phyloP scores from a whole-genome alignment of 805 yeast genomes.

The Millerago galiae region DNA sequence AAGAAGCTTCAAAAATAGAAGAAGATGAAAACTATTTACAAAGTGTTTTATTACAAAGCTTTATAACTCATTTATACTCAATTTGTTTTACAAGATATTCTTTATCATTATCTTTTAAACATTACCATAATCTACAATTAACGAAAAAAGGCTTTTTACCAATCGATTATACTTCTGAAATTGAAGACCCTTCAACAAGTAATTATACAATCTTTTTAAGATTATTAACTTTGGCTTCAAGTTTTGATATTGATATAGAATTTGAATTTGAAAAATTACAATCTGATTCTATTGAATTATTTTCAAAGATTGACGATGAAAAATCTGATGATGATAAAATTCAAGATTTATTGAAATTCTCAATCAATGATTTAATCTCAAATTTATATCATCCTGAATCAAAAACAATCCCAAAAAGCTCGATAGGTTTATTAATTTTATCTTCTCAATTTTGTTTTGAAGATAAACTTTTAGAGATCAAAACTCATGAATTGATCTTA shows the following conservation, averaged over 20 bases:
- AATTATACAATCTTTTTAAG: conserved; percentile 33
- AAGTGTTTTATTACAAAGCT: conserved; percentile 55
- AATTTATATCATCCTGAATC: conserved; percentile 24
- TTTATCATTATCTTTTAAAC: conserved; percentile 26
- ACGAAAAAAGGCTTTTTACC: conserved; percentile 10
- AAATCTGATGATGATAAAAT: conserved; percentile 29
- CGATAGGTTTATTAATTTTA: conserved; percentile 28
- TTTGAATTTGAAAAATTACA: conserved; percentile 29
- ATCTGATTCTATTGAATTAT: conserved; percentile 34
- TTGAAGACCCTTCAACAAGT: conserved; percentile 19
- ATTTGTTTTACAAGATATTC: conserved; percentile 27
- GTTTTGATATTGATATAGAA: conserved; percentile 62
- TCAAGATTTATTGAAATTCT: conserved; percentile 30
- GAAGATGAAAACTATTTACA: conserved; percentile 59
- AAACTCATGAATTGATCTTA: conserved; percentile 29
- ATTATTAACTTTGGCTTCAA: conserved; percentile 43
- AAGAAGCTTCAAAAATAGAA: conserved; percentile 34
- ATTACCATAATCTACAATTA: conserved; percentile 17
- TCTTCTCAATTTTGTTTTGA: conserved; percentile 20
- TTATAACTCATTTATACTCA: conserved; percentile 48
- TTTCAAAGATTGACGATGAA: conserved; percentile 28
- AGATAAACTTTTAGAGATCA: conserved; percentile 8
- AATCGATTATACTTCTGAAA: conserved; percentile 5
- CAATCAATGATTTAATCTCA: conserved; percentile 29
- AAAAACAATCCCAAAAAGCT: conserved; percentile 25